phyloP scores from a whole-genome alignment of 2,329 filamentous ascomycete genomes.

The Penicillium palitans region DNA sequence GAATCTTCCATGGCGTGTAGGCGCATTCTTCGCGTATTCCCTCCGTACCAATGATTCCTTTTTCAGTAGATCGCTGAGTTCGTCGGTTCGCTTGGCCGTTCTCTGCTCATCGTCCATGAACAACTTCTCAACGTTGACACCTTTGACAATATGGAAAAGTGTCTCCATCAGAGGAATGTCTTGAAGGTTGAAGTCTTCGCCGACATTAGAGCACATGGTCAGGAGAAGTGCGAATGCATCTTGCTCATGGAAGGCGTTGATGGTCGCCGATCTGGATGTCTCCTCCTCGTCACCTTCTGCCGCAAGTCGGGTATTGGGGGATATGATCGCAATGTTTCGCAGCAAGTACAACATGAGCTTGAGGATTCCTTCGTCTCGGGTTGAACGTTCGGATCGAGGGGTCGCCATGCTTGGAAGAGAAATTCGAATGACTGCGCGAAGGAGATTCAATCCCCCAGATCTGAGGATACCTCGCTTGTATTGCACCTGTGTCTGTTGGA shows the following conservation, averaged over 20 bases:
- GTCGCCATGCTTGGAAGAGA: constrained; percentile 84
- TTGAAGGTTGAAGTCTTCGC: constrained; percentile 86
- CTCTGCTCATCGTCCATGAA: constrained; percentile 80
- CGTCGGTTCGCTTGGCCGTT: constrained; percentile 66
- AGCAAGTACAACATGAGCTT: constrained; percentile 86
- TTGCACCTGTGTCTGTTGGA: constrained; percentile 80
- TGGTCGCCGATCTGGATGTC: constrained; percentile 80
- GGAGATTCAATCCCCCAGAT: constrained; percentile 72
- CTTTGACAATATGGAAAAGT: constrained; percentile 88
- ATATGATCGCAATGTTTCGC: constrained; percentile 83
- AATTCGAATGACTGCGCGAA: constrained; percentile 77
- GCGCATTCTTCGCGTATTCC: constrained; percentile 72
- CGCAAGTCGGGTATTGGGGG: constrained; percentile 68
- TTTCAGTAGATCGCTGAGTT: constrained; percentile 71
- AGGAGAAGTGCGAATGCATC: constrained; percentile 84
- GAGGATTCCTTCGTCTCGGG: constrained; percentile 87
- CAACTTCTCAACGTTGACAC: constrained; percentile 77
- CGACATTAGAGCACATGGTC: constrained; percentile 87
- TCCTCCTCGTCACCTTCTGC: constrained; percentile 88
- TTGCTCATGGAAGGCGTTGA: constrained; percentile 86
- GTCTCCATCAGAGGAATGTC: constrained; percentile 90
- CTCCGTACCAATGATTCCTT: constrained; percentile 84
- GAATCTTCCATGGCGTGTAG: constrained; percentile 88
- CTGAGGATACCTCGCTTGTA: constrained; percentile 91
- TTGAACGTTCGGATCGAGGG: constrained; percentile 70